Percentiles rank a stretch among this genome's conserved stretches.
Evolutionary conservation across 2,329 filamentous ascomycete genomes (phyloP).

Genomic region (Fusarium sacchari): DNA sequence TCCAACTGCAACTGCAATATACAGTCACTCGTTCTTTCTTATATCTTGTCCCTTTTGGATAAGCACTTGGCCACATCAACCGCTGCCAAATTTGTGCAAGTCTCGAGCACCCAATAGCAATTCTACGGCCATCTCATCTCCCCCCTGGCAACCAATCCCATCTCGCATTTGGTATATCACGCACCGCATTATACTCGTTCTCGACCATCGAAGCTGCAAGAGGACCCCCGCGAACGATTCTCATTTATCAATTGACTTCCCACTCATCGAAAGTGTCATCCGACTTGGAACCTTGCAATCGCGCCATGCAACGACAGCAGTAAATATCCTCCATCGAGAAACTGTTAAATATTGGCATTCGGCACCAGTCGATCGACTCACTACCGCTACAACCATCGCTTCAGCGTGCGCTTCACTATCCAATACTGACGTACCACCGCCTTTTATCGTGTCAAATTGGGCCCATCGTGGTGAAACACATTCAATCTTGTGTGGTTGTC

Average conservation of each 20-base stretch:
- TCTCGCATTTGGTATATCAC: constrained; percentile 19
- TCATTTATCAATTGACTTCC: constrained; percentile 22
- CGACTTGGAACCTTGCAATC: background rate
- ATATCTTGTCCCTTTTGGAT: background rate
- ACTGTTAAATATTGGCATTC: constrained; percentile 11
- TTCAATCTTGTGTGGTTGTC: constrained; percentile 31
- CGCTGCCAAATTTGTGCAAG: constrained; percentile 10
- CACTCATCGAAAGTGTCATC: background rate
- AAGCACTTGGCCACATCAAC: constrained; percentile 3
- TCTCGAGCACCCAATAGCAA: background rate
- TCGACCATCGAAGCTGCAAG: constrained; percentile 10
- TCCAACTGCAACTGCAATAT: background rate
- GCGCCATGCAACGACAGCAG: constrained; percentile 25
- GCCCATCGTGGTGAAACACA: constrained; percentile 43
- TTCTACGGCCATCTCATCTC: constrained; percentile 30
- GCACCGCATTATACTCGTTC: constrained; percentile 19
- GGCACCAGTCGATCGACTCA: background rate
- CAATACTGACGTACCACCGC: constrained; percentile 15
- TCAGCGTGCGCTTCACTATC: constrained; percentile 16
- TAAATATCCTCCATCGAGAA: constrained; percentile 5
- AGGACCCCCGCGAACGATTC: constrained; percentile 9
- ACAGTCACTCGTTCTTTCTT: constrained; percentile 17
- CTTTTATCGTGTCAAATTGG: constrained; percentile 16
- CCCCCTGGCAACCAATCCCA: constrained; percentile 29
- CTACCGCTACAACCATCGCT: constrained; percentile 1